A percentile compares a stretch with the other conserved stretches of the same genome.
phyloP scores from a whole-genome alignment of 371 early-diverging fungal genomes.

The Mortierella sp. region DNA sequence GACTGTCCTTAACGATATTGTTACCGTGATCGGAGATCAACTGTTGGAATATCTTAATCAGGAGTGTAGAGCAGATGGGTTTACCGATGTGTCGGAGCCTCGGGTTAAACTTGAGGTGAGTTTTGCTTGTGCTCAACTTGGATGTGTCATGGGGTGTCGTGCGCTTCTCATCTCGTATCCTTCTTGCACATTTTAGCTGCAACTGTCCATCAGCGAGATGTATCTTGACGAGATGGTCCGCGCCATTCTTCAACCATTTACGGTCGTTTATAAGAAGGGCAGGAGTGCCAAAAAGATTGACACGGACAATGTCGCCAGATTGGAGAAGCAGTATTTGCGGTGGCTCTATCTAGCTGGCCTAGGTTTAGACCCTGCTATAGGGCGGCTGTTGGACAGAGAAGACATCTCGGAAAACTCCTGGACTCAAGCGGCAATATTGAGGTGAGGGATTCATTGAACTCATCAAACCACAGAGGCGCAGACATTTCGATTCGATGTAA shows the following conservation, averaged over 20 bases:
- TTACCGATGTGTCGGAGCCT: neutral
- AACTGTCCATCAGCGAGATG: slow-evolving; percentile 34
- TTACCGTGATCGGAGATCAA: slow-evolving; percentile 29
- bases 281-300: slow-evolving; percentile 34
- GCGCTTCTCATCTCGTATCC: too few relatives aligned
- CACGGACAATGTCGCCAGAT: slow-evolving; percentile 19
- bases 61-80: slow-evolving; percentile 9
- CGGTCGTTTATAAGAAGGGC: slow-evolving; percentile 13
- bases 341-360: slow-evolving; percentile 39
- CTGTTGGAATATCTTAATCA: slow-evolving; percentile 37
- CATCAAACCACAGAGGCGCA: too few relatives aligned
- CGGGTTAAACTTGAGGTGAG: slow-evolving; percentile 26
- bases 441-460: too few relatives aligned
- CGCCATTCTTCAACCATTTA: slow-evolving; percentile 23
- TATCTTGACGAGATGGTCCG: slow-evolving; percentile 46
- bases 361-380: slow-evolving; percentile 8
- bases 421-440: slow-evolving; percentile 8
- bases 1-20: slow-evolving; percentile 6
- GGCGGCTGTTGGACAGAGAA: neutral
- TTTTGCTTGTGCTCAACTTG: too few relatives aligned
- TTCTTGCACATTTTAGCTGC: slow-evolving; percentile 14
- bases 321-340: slow-evolving; percentile 35
- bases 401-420: slow-evolving; percentile 1
- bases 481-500: too few relatives aligned
- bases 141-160: too few relatives aligned